Evolutionary conservation across 208 protist species (phyloP).

Genomic region (Trypanosoma melophagium): DNA sequence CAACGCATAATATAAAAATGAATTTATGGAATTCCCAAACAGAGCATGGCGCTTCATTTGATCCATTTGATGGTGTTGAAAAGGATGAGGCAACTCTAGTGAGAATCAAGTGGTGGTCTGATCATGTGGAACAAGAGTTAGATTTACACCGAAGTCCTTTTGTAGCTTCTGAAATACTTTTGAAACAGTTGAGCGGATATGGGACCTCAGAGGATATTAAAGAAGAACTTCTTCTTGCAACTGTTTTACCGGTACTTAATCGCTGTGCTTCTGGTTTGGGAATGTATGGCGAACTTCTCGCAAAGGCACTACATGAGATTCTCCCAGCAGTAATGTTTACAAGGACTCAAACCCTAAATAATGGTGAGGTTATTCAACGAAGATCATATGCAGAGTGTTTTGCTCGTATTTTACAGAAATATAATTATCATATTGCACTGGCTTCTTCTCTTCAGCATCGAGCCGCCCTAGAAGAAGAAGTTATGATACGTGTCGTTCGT

Average conservation of each 20-base stretch:
- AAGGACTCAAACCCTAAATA: constrained; percentile 25
- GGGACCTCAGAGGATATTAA: constrained; percentile 30
- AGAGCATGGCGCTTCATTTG: constrained; percentile 57
- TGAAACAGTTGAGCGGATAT: constrained; percentile 60
- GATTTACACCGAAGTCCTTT: constrained; percentile 72
- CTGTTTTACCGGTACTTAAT: constrained; percentile 68
- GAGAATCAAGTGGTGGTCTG: constrained; percentile 57
- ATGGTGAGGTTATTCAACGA: constrained; percentile 27
- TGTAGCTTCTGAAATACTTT: constrained; percentile 76
- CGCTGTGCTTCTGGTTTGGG: constrained; percentile 54
- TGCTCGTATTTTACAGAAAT: constrained; percentile 47
- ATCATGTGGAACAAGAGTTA: constrained; percentile 61
- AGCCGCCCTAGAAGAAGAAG: constrained; percentile 42
- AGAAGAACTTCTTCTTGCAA: constrained; percentile 64
- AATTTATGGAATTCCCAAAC: background rate
- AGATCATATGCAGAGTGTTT: constrained; percentile 76
- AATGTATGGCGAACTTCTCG: constrained; percentile 45
- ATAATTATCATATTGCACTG: constrained; percentile 38
- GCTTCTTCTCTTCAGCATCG: constrained; percentile 42
- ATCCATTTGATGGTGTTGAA: constrained; percentile 63
- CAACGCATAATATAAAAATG: background rate
- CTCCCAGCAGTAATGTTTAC: constrained; percentile 78
- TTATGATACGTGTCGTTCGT: constrained; percentile 76
- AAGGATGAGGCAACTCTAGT: constrained; percentile 45
- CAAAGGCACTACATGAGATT: constrained; percentile 73